Conservation (phyloP, 306 rosid species). For the Glycine soja region DNA sequence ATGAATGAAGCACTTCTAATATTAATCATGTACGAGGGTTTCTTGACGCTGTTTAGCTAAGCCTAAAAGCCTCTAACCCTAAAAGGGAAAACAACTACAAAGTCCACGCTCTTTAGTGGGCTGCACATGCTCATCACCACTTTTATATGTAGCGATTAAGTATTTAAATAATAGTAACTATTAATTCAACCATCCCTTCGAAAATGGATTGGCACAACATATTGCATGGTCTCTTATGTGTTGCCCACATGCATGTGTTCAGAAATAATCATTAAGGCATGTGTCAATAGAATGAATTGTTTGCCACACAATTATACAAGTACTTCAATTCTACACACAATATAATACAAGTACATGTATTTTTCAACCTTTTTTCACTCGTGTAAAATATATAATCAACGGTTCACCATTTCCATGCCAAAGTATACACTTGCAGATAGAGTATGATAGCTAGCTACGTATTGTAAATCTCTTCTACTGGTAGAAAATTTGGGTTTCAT, state of each 20-base stretch:
- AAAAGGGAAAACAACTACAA: neutral
- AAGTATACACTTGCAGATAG: no score
- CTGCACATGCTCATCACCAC: constrained; percentile 27
- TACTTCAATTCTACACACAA: no score
- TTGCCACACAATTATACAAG: no score
- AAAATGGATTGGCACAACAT: constrained; percentile 14
- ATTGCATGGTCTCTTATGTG: constrained; percentile 1
- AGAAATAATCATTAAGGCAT: constrained; percentile 31
- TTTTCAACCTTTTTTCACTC: no score
- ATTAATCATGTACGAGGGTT: no score
- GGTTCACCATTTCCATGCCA: no score
- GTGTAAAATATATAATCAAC: no score
- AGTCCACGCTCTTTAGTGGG: constrained; percentile 32
- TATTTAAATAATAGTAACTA: neutral
- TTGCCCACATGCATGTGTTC: constrained; percentile 35
- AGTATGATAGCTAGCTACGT: no score
- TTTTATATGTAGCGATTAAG: neutral
- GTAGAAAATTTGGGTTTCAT: no score
- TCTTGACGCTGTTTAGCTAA: neutral
- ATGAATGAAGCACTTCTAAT: no score
- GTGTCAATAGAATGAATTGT: neutral
- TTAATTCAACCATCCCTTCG: neutral
- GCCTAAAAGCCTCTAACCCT: neutral
- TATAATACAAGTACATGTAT: no score
- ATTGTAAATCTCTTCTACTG: no score